Percentiles rank a stretch among this genome's conserved stretches.
These are phyloP conservation scores for Graphilbum fragrans DNA, from an alignment of 2,329 filamentous ascomycete species.

Conservation along the genomic window DNA sequence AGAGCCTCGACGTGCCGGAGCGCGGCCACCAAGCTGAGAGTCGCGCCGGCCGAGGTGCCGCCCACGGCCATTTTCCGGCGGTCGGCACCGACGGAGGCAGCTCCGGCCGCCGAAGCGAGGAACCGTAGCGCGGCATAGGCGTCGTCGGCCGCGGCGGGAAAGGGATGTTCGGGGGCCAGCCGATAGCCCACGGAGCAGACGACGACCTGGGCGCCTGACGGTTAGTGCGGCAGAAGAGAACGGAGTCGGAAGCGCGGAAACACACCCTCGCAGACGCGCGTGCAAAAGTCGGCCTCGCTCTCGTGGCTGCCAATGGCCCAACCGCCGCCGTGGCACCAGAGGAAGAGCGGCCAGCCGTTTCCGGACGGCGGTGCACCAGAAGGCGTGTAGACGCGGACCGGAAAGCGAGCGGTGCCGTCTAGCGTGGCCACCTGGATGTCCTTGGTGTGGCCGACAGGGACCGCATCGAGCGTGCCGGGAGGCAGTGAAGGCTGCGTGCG, in stretches of 20 bases:
- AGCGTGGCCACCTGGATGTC: constrained; percentile 16
- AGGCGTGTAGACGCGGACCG: constrained; percentile 20
- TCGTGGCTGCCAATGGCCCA: constrained; percentile 24
- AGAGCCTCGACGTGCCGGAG: neutral
- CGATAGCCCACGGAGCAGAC: constrained; percentile 14
- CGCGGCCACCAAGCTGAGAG: constrained; percentile 6
- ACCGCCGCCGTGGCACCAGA: constrained; percentile 28
- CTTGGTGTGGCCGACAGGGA: constrained; percentile 16
- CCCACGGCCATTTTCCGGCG: constrained; percentile 13
- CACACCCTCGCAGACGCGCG: constrained; percentile 16
- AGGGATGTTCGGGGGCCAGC: constrained; percentile 43
- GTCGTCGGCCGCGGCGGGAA: constrained; percentile 44
- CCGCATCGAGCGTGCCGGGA: constrained; percentile 8
- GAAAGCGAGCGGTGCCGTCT: constrained; percentile 15
- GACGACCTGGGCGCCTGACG: neutral
- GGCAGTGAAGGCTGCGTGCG: constrained; percentile 16
- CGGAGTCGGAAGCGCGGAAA: neutral
- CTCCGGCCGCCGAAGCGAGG: constrained; percentile 13
- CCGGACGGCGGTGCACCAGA: constrained; percentile 10
- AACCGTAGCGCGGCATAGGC: constrained; percentile 43
- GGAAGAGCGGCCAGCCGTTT: constrained; percentile 23
- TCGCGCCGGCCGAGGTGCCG: constrained; percentile 17
- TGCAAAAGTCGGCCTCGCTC: constrained; percentile 21
- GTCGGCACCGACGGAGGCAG: constrained; percentile 23
- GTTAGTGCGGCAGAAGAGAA: neutral